Evolutionary conservation across 176 grass and related monocot genomes (phyloP), one percentile per base, ranked within the genome.

Genomic region (Cenchrus americanus): DNA sequence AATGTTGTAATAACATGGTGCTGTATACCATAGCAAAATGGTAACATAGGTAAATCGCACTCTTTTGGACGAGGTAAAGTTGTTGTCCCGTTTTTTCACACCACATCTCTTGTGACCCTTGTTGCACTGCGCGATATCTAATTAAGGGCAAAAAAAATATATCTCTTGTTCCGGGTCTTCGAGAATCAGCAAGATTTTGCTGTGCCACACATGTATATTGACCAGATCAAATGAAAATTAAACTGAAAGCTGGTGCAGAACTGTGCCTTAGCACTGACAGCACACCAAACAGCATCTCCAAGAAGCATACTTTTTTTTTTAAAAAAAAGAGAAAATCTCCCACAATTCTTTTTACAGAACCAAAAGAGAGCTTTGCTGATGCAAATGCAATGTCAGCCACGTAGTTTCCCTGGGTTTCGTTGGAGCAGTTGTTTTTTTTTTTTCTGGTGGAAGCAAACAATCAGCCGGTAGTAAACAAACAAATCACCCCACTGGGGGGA

Each of bases 301-400:
- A 42, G 26, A 58, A 42, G 26, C 64, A 8, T 8, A 17, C 0
- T 43, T 30, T 5, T 58, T 10, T 3, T 10, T 30, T 1, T 1
- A 30, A 30, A 27, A 61, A 76, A 76, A 71, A 37, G 52, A 76
- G 69, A 71, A 52, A 42, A 5, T 0, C 47, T 7, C 7, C 2
- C 8, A n/a, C 49, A 23, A 23, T 8, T n/a, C 13, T 41, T 74
- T 68, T 51, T 21, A 19, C 43, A 14, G 11, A 70, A n/a, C 76
- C 67, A 17, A 73, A 17, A 73, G 47, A 46, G 53, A 48, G 57
- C 30, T 30, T 30, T n/a, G 80, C 21, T 71, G 87, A 82, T 26
- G 78, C 15, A 65, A 69, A 9, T 30, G 44, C 22, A 12, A 71
- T 82, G 83, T 82, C 78, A 90, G 37, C 88, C 83, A 90, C 88